Base-by-base conservation (phyloP, 192 early-diverging fungal genomes). In the Podochytrium sp. region DNA sequence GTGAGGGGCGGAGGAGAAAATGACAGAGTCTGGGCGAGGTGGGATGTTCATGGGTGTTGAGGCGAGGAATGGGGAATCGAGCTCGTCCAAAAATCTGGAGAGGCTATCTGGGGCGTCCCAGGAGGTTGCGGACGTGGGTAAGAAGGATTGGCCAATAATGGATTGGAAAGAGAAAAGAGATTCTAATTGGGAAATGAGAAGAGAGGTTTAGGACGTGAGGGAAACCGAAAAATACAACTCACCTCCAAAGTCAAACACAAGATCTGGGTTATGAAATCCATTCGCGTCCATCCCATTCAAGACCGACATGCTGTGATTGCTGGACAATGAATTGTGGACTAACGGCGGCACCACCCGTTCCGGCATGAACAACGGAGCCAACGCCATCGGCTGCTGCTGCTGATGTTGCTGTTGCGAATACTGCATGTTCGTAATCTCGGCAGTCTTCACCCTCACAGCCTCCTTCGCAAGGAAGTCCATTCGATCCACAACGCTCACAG, bases 151-250 rank as follows among this genome's bases (percentile, higher is more conserved):
- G 47, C 61, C 73, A 65, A 74, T 63, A 34, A 74, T 74, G 43
- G 73, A 74, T 39, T 74, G 61, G 51, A 74, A 65, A 32, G 73
- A 74, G 33, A 53, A 74, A 25, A 74, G 62, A 3, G 73, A 74
- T 49, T 74, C 73, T 74, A 34, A 34, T 34, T 20, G 14, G 14
- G 29, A 63, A 39, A 63, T 1, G 2, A 63, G 30, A 16, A 63
- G 37, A 2, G 29, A 30, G 23, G 14, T 2, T 34, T 20, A 27
- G 55, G 29, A 27, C 2, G 7, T 20, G 14, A 27, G 23, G 33
- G 30, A 62, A 32, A 38, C 20, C 16, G 32, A 16, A 27, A 42
- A 63, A 63, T 7, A 14, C 29, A 63, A 37, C 32, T 40, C 18
- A 62, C 64, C 64, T 25, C 64, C 64, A 25, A 66, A 66, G 34